Base-by-base conservation (phyloP, 2,329 filamentous ascomycete genomes). In the Trichoderma guizhouense region DNA sequence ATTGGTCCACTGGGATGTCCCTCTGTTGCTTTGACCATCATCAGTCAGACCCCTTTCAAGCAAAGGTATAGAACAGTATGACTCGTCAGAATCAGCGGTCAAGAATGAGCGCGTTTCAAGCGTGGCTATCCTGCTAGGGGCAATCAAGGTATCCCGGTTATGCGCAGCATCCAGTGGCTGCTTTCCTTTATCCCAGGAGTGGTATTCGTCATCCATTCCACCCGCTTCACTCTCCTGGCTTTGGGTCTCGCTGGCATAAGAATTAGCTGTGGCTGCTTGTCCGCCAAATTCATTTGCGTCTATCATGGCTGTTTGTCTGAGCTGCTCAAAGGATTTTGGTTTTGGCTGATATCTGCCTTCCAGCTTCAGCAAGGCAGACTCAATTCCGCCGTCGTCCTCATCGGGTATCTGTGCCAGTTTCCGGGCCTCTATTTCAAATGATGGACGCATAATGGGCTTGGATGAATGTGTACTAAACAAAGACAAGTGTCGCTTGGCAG, bases 341-440 rank as follows among this genome's bases (percentile, higher is more conserved):
- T 81, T 88, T 75, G 86, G 90, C 78, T 91, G 87, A 76, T 91
- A 96, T 75, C 90, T 95, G 11, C 96, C 96, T 83, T 99, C 96
- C 0, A 99, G 86, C 78, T 98, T 99, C 76, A 95, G 83, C 65
- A 99, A 81, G 0, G 96, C 93, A n/a, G 95, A 94, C 78, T 98
- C 96, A 30, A 98, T 91, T 14, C 95, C 95, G 7, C 94, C 94
- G 78, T 97, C 93, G 73, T 91, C 88, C 18, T 84, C 93, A 78
- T 98, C 95, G 0, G 95, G 94, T 30, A 98, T 93, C 70, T 93
- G 91, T 2, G 95, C 93, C 69, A 99, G 88, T 76, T 93, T 93
- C 72, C 95, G 91, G 1, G 97, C 93, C 77, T 97, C 94, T 3
- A 88, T 91, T 80, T 98, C 94, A 76, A 98, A 98, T 0, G 95